Conservation (phyloP, 2,329 filamentous ascomycete species). For the Sclerotinia subarctica region DNA sequence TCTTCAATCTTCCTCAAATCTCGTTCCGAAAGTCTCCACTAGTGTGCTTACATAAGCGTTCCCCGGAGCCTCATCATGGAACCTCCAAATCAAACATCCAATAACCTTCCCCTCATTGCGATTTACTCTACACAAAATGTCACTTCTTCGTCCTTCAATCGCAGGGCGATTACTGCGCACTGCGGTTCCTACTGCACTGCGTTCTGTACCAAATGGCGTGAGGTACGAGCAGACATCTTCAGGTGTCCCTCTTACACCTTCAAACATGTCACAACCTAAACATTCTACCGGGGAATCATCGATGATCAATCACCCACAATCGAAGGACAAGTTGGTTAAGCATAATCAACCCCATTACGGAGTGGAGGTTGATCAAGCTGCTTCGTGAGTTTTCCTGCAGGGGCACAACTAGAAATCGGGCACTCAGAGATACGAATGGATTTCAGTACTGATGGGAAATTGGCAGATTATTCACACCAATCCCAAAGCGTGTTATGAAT, state of each 20-base stretch:
- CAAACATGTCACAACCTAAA: constrained; percentile 39
- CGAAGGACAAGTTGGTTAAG: constrained; percentile 25
- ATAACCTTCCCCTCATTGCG: constrained; percentile 18
- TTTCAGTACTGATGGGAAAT: constrained; percentile 27
- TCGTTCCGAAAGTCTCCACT: constrained; percentile 30
- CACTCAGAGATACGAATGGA: constrained; percentile 5
- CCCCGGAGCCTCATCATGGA: constrained; percentile 20
- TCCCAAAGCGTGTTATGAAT: constrained; percentile 85
- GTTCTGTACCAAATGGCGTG: constrained; percentile 45
- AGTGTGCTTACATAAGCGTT: constrained; percentile 28
- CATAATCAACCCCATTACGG: constrained; percentile 73
- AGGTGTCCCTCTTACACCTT: constrained; percentile 41
- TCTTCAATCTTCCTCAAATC: constrained; percentile 23
- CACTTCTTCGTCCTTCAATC: constrained; percentile 59
- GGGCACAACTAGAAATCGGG: constrained; percentile 25
- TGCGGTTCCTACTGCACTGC: constrained; percentile 42
- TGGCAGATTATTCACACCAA: constrained; percentile 79
- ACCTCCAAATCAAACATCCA: constrained; percentile 12
- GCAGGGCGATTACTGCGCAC: constrained; percentile 52
- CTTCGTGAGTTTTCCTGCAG: constrained; percentile 63
- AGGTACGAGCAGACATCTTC: constrained; percentile 52
- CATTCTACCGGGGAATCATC: constrained; percentile 42
- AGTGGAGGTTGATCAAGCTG: constrained; percentile 79
- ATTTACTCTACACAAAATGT: constrained; percentile 50
- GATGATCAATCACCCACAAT: constrained; percentile 23